These are phyloP conservation scores for Aspergillus ustus DNA, from an alignment of 2,329 filamentous ascomycete species.

Conservation along the genomic window DNA sequence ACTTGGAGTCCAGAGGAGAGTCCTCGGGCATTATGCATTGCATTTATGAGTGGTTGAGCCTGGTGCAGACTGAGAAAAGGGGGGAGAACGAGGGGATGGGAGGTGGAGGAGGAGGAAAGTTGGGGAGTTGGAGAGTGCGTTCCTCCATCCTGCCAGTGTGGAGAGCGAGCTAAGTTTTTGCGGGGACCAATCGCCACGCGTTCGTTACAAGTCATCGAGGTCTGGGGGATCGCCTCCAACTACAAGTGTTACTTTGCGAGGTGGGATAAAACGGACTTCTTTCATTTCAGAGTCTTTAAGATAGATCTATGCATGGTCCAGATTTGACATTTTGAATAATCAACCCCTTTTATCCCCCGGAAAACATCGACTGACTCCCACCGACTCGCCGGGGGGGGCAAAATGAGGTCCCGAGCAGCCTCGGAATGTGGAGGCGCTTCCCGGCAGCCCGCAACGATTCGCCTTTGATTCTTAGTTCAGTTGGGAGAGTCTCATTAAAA, in stretches of 20 bases:
- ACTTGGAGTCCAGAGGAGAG: constrained; percentile 18
- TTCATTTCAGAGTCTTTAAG: neutral
- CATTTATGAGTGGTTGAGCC: neutral
- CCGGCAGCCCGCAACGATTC: neutral
- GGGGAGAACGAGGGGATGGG: neutral
- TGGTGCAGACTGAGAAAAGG: neutral
- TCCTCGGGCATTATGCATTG: constrained; percentile 21
- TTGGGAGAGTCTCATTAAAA: neutral
- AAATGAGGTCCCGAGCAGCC: neutral
- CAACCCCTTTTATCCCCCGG: neutral
- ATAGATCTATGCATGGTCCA: neutral
- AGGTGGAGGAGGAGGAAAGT: neutral
- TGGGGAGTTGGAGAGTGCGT: neutral
- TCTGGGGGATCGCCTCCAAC: neutral
- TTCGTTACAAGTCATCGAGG: neutral
- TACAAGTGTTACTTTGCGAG: neutral
- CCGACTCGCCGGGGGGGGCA: neutral
- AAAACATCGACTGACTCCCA: neutral
- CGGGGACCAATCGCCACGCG: constrained; percentile 3
- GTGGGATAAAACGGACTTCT: neutral
- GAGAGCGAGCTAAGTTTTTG: neutral
- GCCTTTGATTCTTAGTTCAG: neutral
- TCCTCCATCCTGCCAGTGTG: neutral
- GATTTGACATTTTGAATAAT: neutral
- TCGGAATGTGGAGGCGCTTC: constrained; percentile 16